These are phyloP conservation scores for Sicyos edulis DNA, from an alignment of 306 rosid species.

Conservation along the genomic window DNA sequence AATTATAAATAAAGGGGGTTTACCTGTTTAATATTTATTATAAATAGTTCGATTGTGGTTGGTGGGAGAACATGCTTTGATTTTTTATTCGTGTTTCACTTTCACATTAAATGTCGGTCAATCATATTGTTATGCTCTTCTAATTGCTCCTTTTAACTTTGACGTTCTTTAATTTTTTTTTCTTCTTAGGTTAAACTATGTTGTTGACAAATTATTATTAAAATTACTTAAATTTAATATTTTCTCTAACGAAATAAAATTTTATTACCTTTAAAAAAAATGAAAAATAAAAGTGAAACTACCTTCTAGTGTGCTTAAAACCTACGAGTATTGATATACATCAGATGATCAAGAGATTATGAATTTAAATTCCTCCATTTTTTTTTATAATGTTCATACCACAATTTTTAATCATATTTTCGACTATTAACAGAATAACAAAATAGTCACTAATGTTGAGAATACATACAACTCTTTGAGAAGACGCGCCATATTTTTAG, in stretches of 20 bases:
- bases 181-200: not conserved
- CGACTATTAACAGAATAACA: too few relatives aligned
- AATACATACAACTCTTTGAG: too few relatives aligned
- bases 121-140: conserved; percentile 1
- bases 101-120: not conserved
- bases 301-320: not conserved
- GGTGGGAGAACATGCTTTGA: not conserved
- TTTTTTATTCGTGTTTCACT: not conserved
- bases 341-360: too few relatives aligned
- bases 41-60: not conserved
- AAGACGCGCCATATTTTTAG: too few relatives aligned
- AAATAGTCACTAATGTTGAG: too few relatives aligned
- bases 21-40: not conserved
- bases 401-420: too few relatives aligned
- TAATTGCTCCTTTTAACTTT: not conserved
- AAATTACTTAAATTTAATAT: not conserved
- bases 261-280: not conserved
- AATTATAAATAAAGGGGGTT: not conserved
- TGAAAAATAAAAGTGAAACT: not conserved
- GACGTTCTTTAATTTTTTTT: not conserved
- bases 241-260: not conserved
- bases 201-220: not conserved
- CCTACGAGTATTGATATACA: too few relatives aligned
- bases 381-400: too few relatives aligned
- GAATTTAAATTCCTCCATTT: too few relatives aligned